Percentiles rank a stretch among this genome's conserved stretches.
phyloP scores from a whole-genome alignment of 2,329 filamentous ascomycete species.

The Pestalotiopsis sp. region DNA sequence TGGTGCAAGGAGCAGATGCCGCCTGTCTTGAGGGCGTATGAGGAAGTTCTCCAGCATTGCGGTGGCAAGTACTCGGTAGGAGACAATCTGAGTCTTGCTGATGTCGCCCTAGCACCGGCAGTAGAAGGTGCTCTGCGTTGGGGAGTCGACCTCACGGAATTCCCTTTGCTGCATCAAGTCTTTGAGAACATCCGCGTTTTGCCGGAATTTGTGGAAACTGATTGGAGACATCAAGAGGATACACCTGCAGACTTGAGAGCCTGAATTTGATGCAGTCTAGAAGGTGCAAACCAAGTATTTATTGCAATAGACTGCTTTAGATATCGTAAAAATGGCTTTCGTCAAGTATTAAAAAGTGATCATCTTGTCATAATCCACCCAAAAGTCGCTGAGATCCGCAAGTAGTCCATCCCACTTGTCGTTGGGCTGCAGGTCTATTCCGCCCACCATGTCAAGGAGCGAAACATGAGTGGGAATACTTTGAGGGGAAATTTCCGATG shows the following conservation, averaged over 20 bases:
- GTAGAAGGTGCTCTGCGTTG: slow-evolving; percentile 4
- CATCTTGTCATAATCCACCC: slow-evolving; percentile 5
- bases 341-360: neutral
- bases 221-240: slow-evolving; percentile 9
- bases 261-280: neutral
- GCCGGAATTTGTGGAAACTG: slow-evolving; percentile 1
- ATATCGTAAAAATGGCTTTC: neutral
- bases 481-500: neutral
- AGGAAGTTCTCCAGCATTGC: neutral
- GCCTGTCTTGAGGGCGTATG: neutral
- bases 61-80: slow-evolving; percentile 6
- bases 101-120: slow-evolving; percentile 2
- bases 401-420: neutral
- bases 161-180: neutral
- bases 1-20: slow-evolving; percentile 9
- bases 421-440: neutral
- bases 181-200: neutral
- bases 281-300: neutral
- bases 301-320: neutral
- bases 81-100: neutral
- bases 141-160: slow-evolving; percentile 1
- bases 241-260: neutral
- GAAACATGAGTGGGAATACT: neutral
- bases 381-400: slow-evolving; percentile 2
- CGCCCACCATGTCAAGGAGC: neutral